Evolutionary conservation across 345 rosid genomes (phyloP).

Genomic region (Lenwebbia sp.): DNA sequence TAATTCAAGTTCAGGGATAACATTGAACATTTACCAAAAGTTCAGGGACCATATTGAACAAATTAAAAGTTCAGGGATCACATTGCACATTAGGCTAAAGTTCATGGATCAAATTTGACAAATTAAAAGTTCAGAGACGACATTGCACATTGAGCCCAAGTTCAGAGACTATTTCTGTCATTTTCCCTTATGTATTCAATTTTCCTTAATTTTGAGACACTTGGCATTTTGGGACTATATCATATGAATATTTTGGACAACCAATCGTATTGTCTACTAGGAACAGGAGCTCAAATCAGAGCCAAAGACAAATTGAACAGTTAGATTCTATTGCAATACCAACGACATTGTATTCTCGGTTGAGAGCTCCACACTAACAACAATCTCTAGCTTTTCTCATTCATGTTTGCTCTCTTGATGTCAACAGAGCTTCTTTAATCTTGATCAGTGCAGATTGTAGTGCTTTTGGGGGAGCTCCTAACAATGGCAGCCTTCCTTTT

Average conservation of each 20-base stretch:
- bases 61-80: no score
- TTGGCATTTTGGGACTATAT: not conserved
- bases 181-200: not conserved
- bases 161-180: no score
- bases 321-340: not conserved
- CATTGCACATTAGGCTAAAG: no score
- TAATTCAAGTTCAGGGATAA: no score
- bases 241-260: not conserved
- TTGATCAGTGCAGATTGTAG: not conserved
- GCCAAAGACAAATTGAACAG: not conserved
- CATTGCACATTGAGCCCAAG: no score
- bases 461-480: not conserved
- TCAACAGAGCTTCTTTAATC: not conserved
- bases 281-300: not conserved
- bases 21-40: no score
- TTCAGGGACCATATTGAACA: no score
- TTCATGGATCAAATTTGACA: no score
- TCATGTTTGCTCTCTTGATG: not conserved
- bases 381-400: not conserved
- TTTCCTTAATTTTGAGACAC: not conserved
- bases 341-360: not conserved
- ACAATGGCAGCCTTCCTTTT: conserved; percentile 21
- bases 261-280: not conserved
- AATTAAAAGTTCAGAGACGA: no score
- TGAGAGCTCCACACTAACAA: not conserved